Conservation (phyloP, 129 eudicot species). For the Tanacetum coccineum region DNA sequence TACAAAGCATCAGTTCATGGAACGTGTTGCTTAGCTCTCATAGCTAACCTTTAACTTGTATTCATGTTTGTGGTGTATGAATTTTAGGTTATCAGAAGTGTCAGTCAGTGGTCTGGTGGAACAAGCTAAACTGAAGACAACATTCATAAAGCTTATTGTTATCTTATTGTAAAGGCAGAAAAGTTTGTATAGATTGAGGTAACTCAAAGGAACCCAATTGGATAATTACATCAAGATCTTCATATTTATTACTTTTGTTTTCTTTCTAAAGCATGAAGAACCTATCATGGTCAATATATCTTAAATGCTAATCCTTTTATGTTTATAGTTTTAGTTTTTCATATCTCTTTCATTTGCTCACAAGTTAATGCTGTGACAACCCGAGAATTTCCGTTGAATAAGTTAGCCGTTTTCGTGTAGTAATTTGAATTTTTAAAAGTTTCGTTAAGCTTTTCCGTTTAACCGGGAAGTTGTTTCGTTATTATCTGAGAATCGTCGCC, state of each 20-base stretch:
- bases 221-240: conserved; percentile 5
- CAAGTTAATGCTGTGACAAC: too few species aligned
- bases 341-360: too few species aligned
- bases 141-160: conserved; percentile 90
- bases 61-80: conserved; percentile 17
- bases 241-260: background rate
- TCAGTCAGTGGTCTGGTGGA: conserved; percentile 99
- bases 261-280: background rate
- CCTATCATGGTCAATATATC: conserved; percentile 8
- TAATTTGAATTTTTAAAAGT: too few species aligned
- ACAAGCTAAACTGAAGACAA: conserved; percentile 93
- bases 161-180: conserved; percentile 91
- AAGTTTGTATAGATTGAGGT: conserved; percentile 92
- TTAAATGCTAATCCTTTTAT: conserved; percentile 14
- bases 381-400: too few species aligned
- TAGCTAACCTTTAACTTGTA: conserved; percentile 9
- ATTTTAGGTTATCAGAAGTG: conserved; percentile 90
- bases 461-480: too few species aligned
- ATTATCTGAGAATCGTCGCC: too few species aligned
- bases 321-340: conserved; percentile 50
- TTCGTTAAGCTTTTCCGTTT: too few species aligned
- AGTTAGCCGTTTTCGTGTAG: too few species aligned
- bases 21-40: background rate
- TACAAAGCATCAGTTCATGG: background rate
- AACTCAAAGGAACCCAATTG: conserved; percentile 19